A percentile compares a stretch with the other conserved stretches of the same genome.
Conservation (phyloP, 2,329 filamentous ascomycete genomes). For the Malbranchea zuffiana region DNA sequence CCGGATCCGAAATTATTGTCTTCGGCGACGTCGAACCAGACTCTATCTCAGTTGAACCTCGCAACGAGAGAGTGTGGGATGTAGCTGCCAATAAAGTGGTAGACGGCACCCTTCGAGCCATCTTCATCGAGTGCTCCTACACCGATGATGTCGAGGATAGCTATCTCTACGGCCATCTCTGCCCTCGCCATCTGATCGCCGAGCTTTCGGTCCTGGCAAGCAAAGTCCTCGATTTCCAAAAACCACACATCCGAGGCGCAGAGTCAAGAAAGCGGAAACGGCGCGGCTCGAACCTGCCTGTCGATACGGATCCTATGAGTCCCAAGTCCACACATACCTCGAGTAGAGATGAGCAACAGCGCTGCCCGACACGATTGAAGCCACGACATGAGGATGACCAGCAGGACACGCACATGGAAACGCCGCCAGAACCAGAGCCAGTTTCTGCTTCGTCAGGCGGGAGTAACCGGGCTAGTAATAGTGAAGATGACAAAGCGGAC, state of each 20-base stretch:
- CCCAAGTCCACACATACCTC: slow-evolving; percentile 4
- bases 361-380: slow-evolving; percentile 6
- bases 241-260: slow-evolving; percentile 20
- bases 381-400: neutral
- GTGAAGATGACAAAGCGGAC: neutral
- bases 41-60: slow-evolving; percentile 65
- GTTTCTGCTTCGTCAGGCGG: no score
- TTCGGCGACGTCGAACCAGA: slow-evolving; percentile 96
- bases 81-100: slow-evolving; percentile 80
- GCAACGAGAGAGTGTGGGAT: slow-evolving; percentile 74
- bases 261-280: slow-evolving; percentile 35
- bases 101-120: slow-evolving; percentile 58
- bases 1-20: slow-evolving; percentile 69
- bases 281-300: slow-evolving; percentile 8
- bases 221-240: slow-evolving; percentile 51
- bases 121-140: slow-evolving; percentile 95
- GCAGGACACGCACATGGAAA: neutral
- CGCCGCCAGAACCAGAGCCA: neutral
- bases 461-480: no score
- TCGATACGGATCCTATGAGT: slow-evolving; percentile 6
- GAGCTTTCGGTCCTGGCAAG: slow-evolving; percentile 63
- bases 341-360: slow-evolving; percentile 1
- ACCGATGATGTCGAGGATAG: slow-evolving; percentile 67
- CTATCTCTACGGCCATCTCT: slow-evolving; percentile 77
- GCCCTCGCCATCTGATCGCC: slow-evolving; percentile 67